A percentile compares a stretch with the other conserved stretches of the same genome.
Conservation (phyloP, 495 filamentous ascomycete genomes). For the Aspergillus sparsus region DNA sequence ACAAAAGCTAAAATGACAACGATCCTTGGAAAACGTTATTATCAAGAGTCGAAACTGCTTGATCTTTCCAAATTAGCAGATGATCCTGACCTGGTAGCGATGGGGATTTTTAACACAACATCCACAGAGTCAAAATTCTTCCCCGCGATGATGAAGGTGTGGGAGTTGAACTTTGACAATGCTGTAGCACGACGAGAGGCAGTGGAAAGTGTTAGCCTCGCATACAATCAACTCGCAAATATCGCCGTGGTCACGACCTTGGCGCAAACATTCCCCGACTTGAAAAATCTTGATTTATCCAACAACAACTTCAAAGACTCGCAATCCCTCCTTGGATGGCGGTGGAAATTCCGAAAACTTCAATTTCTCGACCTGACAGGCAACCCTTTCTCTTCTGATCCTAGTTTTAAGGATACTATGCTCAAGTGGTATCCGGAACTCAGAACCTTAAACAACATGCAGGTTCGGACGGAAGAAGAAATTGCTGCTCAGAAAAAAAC, state of each 20-base stretch:
- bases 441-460: slow-evolving; percentile 66
- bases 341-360: slow-evolving; percentile 70
- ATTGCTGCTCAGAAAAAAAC: slow-evolving; percentile 54
- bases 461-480: slow-evolving; percentile 71
- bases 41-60: slow-evolving; percentile 66
- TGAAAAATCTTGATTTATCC: slow-evolving; percentile 84
- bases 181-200: slow-evolving; percentile 66
- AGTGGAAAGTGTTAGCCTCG: slow-evolving; percentile 74
- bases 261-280: slow-evolving; percentile 71
- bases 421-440: slow-evolving; percentile 80
- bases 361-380: slow-evolving; percentile 76
- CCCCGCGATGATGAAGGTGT: slow-evolving; percentile 81
- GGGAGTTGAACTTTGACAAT: slow-evolving; percentile 67
- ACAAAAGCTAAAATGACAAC: slow-evolving; percentile 47
- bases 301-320: slow-evolving; percentile 70
- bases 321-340: slow-evolving; percentile 64
- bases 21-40: slow-evolving; percentile 75
- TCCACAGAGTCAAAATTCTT: slow-evolving; percentile 85
- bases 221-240: slow-evolving; percentile 71
- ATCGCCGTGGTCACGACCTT: slow-evolving; percentile 69
- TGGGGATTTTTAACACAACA: slow-evolving; percentile 72
- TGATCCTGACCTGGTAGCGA: slow-evolving; percentile 65
- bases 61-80: slow-evolving; percentile 72
- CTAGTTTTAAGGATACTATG: slow-evolving; percentile 68
- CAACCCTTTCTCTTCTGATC: slow-evolving; percentile 68